These are phyloP conservation scores for Dendrostoma leiphaemia DNA, from an alignment of 2,329 filamentous ascomycete species.

Conservation along the genomic window DNA sequence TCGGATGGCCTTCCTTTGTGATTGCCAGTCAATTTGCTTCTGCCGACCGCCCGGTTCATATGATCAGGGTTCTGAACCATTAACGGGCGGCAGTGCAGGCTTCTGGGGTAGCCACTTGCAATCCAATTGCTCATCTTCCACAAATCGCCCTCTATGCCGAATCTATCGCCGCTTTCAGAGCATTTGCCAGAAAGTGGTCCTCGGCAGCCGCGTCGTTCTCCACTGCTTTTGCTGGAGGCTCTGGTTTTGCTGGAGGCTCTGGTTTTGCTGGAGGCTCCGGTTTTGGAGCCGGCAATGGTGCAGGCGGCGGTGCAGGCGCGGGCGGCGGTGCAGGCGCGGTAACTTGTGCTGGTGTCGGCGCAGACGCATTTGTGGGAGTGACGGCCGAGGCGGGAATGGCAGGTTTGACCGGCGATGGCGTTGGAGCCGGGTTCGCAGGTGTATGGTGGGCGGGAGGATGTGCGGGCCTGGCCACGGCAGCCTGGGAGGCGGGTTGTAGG, in stretches of 20 bases:
- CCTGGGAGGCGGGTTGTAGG: too few relatives aligned
- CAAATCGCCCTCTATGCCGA: not conserved
- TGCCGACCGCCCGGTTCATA: conserved; percentile 4
- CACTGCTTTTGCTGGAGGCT: not conserved
- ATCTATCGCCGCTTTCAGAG: conserved; percentile 10
- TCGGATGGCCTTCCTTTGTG: not conserved
- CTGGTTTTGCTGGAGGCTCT: not conserved
- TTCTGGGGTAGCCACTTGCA: not conserved
- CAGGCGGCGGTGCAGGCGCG: not conserved
- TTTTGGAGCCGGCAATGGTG: conserved; percentile 4
- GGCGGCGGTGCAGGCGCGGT: conserved; percentile 1
- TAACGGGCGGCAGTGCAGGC: not conserved
- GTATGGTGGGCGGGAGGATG: conserved; percentile 9
- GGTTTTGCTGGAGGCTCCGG: conserved; percentile 17
- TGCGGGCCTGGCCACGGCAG: conserved; percentile 12
- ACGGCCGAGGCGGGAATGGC: not conserved
- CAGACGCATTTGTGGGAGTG: conserved; percentile 2
- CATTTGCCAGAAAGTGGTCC: conserved; percentile 5
- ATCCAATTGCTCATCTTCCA: not conserved
- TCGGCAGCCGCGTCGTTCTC: not conserved
- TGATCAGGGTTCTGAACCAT: not conserved
- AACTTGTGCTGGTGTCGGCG: conserved; percentile 10
- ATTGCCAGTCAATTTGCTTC: not conserved
- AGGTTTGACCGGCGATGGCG: conserved; percentile 11
- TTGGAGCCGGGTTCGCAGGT: conserved; percentile 10